A percentile compares a stretch with the other conserved stretches of the same genome.
These are phyloP conservation scores for Diaporthe ilicicola DNA, from an alignment of 2,329 filamentous ascomycete species.

Conservation along the genomic window DNA sequence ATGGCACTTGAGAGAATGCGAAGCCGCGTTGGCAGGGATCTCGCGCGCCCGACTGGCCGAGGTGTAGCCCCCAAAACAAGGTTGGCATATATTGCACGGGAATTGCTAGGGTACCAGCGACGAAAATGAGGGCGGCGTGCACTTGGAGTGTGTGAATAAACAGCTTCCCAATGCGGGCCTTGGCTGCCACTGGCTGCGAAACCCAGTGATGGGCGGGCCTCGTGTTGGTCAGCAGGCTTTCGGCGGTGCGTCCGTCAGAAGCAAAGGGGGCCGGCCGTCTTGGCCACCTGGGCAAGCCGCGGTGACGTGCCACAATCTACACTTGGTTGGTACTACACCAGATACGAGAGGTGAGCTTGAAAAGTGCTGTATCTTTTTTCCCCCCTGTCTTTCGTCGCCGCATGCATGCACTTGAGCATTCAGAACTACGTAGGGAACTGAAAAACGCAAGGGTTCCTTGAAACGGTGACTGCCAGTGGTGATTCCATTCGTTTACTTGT, in stretches of 20 bases:
- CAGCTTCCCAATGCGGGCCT: conserved; percentile 2
- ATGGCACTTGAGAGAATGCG: no score
- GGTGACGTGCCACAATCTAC: no score
- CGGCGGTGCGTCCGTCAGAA: background rate
- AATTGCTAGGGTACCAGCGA: background rate
- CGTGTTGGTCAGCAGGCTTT: background rate
- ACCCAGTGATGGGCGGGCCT: background rate
- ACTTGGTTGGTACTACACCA: no score
- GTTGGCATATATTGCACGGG: background rate
- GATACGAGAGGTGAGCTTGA: background rate
- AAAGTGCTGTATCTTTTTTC: no score
- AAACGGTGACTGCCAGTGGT: no score
- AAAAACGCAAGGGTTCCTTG: background rate
- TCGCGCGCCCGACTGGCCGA: no score
- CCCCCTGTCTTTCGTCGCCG: no score
- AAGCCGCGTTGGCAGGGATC: no score
- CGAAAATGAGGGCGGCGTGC: background rate
- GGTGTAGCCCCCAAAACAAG: background rate
- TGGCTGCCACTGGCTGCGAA: background rate
- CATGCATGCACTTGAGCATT: no score
- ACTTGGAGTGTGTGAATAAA: background rate
- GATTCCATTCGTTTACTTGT: no score
- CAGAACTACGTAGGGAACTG: no score
- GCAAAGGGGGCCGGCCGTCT: background rate
- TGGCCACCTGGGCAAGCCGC: conserved; percentile 5